Evolutionary conservation across 2,329 filamentous ascomycete genomes (phyloP), one percentile per base, ranked within the genome.

Genomic region (Phialemoniopsis sp.): DNA sequence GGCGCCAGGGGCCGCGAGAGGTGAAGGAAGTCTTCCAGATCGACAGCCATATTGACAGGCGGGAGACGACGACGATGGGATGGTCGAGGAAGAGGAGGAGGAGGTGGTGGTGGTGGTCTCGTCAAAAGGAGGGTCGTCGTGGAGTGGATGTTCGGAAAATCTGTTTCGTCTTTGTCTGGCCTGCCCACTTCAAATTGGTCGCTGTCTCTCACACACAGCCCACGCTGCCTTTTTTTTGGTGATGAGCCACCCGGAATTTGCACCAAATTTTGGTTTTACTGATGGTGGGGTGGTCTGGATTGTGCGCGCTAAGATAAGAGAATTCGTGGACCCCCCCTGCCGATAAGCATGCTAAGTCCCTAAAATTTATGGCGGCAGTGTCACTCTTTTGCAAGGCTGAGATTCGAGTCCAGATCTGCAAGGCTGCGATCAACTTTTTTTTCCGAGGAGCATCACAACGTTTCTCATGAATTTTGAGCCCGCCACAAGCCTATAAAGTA

Each of bases 1-100:
- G 89, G 89, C 64, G 89, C 89, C 59, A 97, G 76, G 57, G 93
- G 93, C 66, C 93, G 83, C 60, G 91, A 85, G 52, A 98, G 85
- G 67, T 98, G 93, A 58, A 97, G 82, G 74, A 95, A 97, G 49
- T 87, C 85, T 65, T 91, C 86, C 57, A 80, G 76, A 63, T 82
- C 72, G 59, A 79, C 72, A 65, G 88, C 85, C 89, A 95, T 95
- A 68, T 58, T 89, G 78, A 67, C 69, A 41, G 39, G 34, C 30
- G 43, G 45, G 45, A 40, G 49, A 46, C 32, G 37, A 29, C 46
- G 43, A 39, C 41, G 47, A 43, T 26, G 21, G 21, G 21, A 26
- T 26, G 21, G 47, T 46, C 40, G 37, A n/a, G 39, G 48, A 39
- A 38, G 41, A 42, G 43, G 39, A 34, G 29, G 45, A 45, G 40